These are phyloP conservation scores for Emmonsia crescens DNA, from an alignment of 2,329 filamentous ascomycete genomes.

Conservation along the genomic window DNA sequence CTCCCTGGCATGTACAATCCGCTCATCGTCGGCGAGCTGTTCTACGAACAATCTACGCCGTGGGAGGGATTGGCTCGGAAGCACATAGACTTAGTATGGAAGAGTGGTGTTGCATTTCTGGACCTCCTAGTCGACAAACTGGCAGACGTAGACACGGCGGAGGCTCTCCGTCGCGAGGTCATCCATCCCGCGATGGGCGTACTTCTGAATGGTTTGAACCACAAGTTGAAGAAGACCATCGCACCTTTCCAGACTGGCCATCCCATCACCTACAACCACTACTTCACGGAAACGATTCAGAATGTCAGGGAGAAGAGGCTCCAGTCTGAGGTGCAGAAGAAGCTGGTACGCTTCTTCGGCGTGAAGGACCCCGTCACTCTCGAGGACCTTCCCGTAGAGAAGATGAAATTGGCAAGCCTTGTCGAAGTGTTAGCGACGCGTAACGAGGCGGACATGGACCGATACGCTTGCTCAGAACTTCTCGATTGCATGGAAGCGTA, in stretches of 20 bases:
- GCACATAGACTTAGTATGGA: constrained; percentile 7
- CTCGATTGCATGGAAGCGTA: constrained; percentile 36
- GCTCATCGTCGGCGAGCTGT: constrained; percentile 47
- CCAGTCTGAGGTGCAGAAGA: not conserved
- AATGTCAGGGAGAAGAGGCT: constrained; percentile 10
- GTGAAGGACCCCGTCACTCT: not conserved
- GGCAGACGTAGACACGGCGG: constrained; percentile 30
- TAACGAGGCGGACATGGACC: constrained; percentile 27
- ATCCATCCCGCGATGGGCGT: constrained; percentile 33
- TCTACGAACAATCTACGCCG: constrained; percentile 45
- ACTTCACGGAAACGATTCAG: constrained; percentile 26
- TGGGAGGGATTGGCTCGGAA: constrained; percentile 38
- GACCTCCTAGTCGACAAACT: constrained; percentile 23
- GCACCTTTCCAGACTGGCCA: constrained; percentile 9
- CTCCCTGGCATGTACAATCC: constrained; percentile 51
- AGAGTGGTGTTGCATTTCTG: constrained; percentile 20
- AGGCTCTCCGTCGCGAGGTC: constrained; percentile 26
- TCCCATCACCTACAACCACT: constrained; percentile 29
- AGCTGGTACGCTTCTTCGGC: not conserved
- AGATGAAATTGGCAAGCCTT: not conserved
- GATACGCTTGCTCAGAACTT: constrained; percentile 28
- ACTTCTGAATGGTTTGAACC: constrained; percentile 26
- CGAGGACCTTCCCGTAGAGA: not conserved
- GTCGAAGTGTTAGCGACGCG: constrained; percentile 5
- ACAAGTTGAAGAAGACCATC: constrained; percentile 23